Evolutionary conservation across 176 grass and related monocot genomes (phyloP).

Genomic region (Rhipidocladum racemiflorum): DNA sequence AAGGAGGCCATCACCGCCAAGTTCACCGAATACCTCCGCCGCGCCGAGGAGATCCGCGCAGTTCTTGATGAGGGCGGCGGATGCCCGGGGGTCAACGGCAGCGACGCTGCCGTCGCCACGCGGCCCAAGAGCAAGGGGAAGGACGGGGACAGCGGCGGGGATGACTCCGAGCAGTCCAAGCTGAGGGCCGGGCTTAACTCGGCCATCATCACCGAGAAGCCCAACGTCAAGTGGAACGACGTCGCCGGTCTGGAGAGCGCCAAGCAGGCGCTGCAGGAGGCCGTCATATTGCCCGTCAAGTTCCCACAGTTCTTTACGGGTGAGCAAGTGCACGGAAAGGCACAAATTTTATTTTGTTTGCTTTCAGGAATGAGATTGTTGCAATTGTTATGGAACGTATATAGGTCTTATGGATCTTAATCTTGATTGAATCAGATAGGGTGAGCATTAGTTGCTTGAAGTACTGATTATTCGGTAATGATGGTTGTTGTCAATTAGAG

Average conservation of each 20-base stretch:
- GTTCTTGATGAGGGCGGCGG: slow-evolving; percentile 87
- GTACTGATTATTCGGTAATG: neutral
- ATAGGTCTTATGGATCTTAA: slow-evolving; percentile 7
- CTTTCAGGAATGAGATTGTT: neutral
- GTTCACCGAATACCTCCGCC: slow-evolving; percentile 97
- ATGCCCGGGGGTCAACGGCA: slow-evolving; percentile 51
- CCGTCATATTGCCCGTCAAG: slow-evolving; percentile 94
- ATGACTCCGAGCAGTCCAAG: slow-evolving; percentile 90
- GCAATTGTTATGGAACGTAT: neutral
- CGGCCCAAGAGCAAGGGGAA: slow-evolving; percentile 92
- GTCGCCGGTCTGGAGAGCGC: slow-evolving; percentile 89
- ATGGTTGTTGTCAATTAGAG: neutral
- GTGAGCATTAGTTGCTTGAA: neutral
- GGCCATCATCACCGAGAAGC: slow-evolving; percentile 94
- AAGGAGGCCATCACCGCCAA: slow-evolving; percentile 95
- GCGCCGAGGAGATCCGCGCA: slow-evolving; percentile 96
- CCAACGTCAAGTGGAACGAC: slow-evolving; percentile 98
- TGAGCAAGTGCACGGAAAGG: slow-evolving; percentile 1
- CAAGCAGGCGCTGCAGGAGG: slow-evolving; percentile 97
- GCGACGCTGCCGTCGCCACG: slow-evolving; percentile 73
- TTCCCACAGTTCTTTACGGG: slow-evolving; percentile 99
- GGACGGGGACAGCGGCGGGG: slow-evolving; percentile 71
- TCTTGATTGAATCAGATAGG: neutral
- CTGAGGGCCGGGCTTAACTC: slow-evolving; percentile 80
- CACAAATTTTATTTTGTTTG: neutral